Percentiles rank a stretch among this genome's conserved stretches.
These are phyloP conservation scores for Penicillium corylophilum DNA, from an alignment of 2,329 filamentous ascomycete genomes.

Conservation along the genomic window DNA sequence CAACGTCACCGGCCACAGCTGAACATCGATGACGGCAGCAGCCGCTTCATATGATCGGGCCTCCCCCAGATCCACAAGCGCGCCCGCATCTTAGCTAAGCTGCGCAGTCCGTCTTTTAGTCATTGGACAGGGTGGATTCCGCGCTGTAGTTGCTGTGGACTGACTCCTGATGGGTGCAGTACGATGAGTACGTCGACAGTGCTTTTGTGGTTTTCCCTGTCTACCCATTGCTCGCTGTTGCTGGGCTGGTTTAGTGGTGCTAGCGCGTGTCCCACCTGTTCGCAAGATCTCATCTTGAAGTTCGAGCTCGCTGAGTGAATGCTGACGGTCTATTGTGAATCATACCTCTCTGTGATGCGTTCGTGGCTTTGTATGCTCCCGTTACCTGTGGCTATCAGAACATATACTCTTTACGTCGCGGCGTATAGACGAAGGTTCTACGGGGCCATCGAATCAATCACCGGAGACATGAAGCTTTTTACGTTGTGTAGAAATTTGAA, in stretches of 20 bases:
- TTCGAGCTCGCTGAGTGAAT: conserved; percentile 71
- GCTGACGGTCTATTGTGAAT: conserved; percentile 66
- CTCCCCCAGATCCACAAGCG: conserved; percentile 29
- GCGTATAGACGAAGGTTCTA: conserved; percentile 79
- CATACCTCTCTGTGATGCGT: conserved; percentile 67
- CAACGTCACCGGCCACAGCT: conserved; percentile 23
- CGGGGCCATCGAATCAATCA: conserved; percentile 71
- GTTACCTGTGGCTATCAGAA: conserved; percentile 65
- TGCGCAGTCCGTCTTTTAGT: conserved; percentile 10
- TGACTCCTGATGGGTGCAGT: conserved; percentile 30
- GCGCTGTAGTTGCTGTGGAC: conserved; percentile 23
- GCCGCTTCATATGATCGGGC: conserved; percentile 35
- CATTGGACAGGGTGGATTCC: conserved; percentile 27
- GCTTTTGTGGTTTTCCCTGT: conserved; percentile 38
- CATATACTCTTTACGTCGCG: conserved; percentile 59
- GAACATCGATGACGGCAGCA: conserved; percentile 27
- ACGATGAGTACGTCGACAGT: conserved; percentile 38
- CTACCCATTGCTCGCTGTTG: conserved; percentile 38
- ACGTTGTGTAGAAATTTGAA: conserved; percentile 74
- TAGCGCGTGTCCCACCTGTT: conserved; percentile 78
- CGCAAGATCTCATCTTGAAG: conserved; percentile 73
- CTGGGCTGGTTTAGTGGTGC: conserved; percentile 59
- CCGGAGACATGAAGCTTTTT: conserved; percentile 80
- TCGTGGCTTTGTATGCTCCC: conserved; percentile 72
- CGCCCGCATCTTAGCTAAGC: conserved; percentile 26